Evolutionary conservation across 805 yeast genomes (phyloP).

Genomic region (Yamadazyma ubonensis): DNA sequence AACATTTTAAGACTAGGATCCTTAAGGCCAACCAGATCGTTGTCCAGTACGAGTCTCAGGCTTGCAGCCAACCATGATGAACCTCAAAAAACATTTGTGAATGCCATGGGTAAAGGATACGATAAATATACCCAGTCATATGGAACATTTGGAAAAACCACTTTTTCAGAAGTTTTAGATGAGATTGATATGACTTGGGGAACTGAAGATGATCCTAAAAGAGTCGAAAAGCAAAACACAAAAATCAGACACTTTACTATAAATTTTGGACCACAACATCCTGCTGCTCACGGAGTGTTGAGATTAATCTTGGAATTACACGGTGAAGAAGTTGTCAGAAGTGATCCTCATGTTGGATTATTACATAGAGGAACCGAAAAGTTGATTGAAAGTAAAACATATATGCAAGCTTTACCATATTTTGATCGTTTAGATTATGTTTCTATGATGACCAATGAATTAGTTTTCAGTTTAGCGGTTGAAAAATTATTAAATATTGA

Average conservation of each 20-base stretch:
- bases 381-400: conserved; percentile 81
- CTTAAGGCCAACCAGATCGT: conserved; percentile 6
- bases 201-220: conserved; percentile 42
- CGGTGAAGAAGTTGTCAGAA: conserved; percentile 84
- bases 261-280: conserved; percentile 92
- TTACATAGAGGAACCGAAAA: conserved; percentile 89
- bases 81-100: conserved; percentile 28
- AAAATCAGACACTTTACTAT: conserved; percentile 84
- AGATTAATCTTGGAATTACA: conserved; percentile 81
- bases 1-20: conserved; percentile 11
- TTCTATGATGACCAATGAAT: conserved; percentile 88
- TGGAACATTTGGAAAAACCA: conserved; percentile 40
- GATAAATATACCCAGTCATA: conserved; percentile 33
- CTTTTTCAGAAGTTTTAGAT: conserved; percentile 45
- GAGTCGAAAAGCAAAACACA: conserved; percentile 43
- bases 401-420: conserved; percentile 85
- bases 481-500: conserved; percentile 83
- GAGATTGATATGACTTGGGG: conserved; percentile 47
- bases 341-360: conserved; percentile 88
- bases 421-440: conserved; percentile 85
- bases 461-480: conserved; percentile 78
- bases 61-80: conserved; percentile 16
- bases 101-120: conserved; percentile 39
- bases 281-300: conserved; percentile 92
- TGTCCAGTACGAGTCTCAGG: conserved; percentile 4